Base-by-base conservation (phyloP, 495 filamentous ascomycete genomes). In the Chaetomium fimeti region DNA sequence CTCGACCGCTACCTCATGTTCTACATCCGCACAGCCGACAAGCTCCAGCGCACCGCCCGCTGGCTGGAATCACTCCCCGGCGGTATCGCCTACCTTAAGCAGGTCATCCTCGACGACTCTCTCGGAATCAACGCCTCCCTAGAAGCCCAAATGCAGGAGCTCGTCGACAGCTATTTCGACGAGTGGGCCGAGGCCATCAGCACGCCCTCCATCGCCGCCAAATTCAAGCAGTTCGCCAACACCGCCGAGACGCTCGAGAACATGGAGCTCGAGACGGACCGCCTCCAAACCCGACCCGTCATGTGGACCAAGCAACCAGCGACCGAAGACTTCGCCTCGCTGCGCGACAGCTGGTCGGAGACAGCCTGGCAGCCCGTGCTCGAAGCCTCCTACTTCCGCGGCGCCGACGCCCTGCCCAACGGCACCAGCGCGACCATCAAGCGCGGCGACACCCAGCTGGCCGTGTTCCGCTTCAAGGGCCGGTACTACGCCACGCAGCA, bases 1-100 rank as follows among this genome's bases (percentile, higher is more conserved):
- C 80, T 98, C 0, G 93, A 98, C 74, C 87, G 93, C 29, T 98
- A 96, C 75, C 81, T 97, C 13, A 91, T 92, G 79, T 96, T 98
- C 82, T 97, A 98, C 78, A 96, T 98, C 72, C 90, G 92, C 65
- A 96, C 93, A 0, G 93, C 93, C 48, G 93, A 98, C 79, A 95
- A 92, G 72, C 87, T 98, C 2, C 93, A 97, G 74, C 87, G 93
- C 49, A 98, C 93, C 28, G 93, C 93, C 3, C 84, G 93, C 36
- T 98, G 93, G 93, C 81, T 98, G 47, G 93, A 98, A 69, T 84
- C 84, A 62, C 81, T 97, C 0, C 93, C 93, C 0, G 92, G 91
- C 36, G 93, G 93, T 9, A 89, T 98, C 75, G 81, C 83, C 29
- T 97, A 97, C 72, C 85, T 98, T 3, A 83, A 85, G 43, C 85